Evolutionary conservation across 441 rosid species (phyloP), one percentile per base, ranked within the genome.

Genomic region (Eruca vesicaria): DNA sequence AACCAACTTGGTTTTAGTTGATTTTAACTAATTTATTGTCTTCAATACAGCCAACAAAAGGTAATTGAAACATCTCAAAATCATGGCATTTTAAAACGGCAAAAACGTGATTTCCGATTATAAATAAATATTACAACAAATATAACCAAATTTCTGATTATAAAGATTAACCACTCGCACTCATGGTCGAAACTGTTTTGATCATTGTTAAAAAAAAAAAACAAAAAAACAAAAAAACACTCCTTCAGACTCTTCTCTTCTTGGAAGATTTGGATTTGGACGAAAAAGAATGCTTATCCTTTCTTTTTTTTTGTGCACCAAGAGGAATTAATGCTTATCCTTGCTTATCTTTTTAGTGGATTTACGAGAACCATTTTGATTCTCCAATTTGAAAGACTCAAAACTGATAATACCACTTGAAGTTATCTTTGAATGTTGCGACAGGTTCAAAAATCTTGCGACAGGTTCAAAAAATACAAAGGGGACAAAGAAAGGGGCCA

Each of bases 351-450:
- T 78, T 61, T 78, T 68, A 29, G 28, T 3, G 14, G 77, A 60
- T 66, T 15, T 66, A 28, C 23, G 71, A 55, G 26, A 63, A 15
- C 71, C 61, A 45, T 69, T 76, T 18, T 82, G 87, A 59, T 63
- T 45, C 5, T 64, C 84, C 15, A 59, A 81, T 77, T 83, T 79
- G 76, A 35, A 69, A 21, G 97, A 90, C 82, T 96, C 86, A 66
- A 92, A 89, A 66, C 93, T 92, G 12, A 89, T 9, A 35, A 90
- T 53, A 28, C 91, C 90, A 11, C 93, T 85, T 0, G 93, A 9
- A 18, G 85, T 6, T 48, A 87, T 66, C 74, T 86, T 91, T 68
- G 86, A 84, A 35, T 76, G 84, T 80, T 78, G n/a, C n/a, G n/a
- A n/a, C n/a, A n/a, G n/a, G n/a, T n/a, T n/a, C n/a, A n/a, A n/a